Evolutionary conservation across 148 eudicot genomes (phyloP).

Genomic region (Heliamphora exappendiculata): DNA sequence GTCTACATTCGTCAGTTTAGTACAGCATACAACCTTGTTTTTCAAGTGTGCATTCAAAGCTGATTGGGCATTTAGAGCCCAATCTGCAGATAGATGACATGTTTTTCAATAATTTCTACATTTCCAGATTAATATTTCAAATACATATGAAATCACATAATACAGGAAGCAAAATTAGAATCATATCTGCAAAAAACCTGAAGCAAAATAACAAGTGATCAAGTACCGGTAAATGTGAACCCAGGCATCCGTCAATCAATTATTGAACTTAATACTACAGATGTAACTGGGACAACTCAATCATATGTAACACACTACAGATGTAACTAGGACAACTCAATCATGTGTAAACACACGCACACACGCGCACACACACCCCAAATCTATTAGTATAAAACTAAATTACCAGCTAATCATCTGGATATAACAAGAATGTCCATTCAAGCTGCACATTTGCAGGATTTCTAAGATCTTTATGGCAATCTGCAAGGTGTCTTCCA

Average conservation of each 20-base stretch:
- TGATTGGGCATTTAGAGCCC: neutral
- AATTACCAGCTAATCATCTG: neutral
- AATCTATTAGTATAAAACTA: neutral
- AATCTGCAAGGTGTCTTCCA: constrained; percentile 1
- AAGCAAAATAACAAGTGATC: neutral
- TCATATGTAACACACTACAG: neutral
- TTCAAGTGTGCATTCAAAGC: neutral
- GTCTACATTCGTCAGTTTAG: neutral
- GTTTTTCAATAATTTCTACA: neutral
- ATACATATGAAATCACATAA: neutral
- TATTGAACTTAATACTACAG: neutral
- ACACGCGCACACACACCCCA: neutral
- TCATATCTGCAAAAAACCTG: neutral
- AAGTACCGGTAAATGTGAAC: neutral
- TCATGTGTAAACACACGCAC: no score
- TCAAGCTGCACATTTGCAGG: neutral
- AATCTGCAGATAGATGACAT: neutral
- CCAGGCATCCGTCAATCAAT: neutral
- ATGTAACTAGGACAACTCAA: neutral
- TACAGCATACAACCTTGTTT: neutral
- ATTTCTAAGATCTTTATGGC: neutral
- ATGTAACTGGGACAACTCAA: neutral
- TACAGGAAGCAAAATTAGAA: neutral
- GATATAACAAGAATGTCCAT: neutral
- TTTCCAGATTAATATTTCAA: neutral